Evolutionary conservation across 352 stramenopile genomes (phyloP).

Genomic region (Phytophthora citrophthora): DNA sequence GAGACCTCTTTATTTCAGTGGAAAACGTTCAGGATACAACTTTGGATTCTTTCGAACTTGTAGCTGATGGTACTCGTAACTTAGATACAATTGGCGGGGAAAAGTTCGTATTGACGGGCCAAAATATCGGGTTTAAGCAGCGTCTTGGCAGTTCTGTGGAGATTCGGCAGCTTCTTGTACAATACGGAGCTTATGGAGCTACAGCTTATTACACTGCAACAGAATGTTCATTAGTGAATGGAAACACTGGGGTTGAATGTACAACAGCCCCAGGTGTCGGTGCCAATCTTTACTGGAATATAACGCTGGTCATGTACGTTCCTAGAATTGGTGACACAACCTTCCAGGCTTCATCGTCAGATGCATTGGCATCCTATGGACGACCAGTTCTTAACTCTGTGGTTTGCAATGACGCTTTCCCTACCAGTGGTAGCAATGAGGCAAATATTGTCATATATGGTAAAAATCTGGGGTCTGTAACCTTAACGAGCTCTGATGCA

Average conservation of each 20-base stretch:
- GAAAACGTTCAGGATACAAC: slow-evolving; percentile 29
- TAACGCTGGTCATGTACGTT: slow-evolving; percentile 56
- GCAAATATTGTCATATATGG: slow-evolving; percentile 52
- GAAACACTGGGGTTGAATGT: slow-evolving; percentile 58
- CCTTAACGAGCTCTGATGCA: slow-evolving; percentile 14
- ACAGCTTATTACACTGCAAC: slow-evolving; percentile 39
- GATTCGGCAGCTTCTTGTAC: slow-evolving; percentile 47
- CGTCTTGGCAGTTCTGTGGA: slow-evolving; percentile 38
- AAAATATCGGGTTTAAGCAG: slow-evolving; percentile 70
- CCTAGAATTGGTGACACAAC: slow-evolving; percentile 38
- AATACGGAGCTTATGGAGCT: slow-evolving; percentile 52
- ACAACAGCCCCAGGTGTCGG: slow-evolving; percentile 46
- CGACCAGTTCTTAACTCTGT: slow-evolving; percentile 36
- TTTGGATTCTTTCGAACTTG: slow-evolving; percentile 17
- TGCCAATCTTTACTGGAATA: slow-evolving; percentile 50
- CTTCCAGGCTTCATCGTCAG: slow-evolving; percentile 47
- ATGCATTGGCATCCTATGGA: slow-evolving; percentile 47
- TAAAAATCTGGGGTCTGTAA: slow-evolving; percentile 43
- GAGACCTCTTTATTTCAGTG: slow-evolving; percentile 15
- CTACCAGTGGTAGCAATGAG: slow-evolving; percentile 38
- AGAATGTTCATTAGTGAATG: slow-evolving; percentile 49
- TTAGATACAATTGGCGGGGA: slow-evolving; percentile 50
- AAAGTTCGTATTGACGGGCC: slow-evolving; percentile 41
- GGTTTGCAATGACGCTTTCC: slow-evolving; percentile 39
- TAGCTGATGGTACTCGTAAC: background rate